Evolutionary conservation across 2,329 filamentous ascomycete species (phyloP).

Genomic region (Dactylellina parvicollis): DNA sequence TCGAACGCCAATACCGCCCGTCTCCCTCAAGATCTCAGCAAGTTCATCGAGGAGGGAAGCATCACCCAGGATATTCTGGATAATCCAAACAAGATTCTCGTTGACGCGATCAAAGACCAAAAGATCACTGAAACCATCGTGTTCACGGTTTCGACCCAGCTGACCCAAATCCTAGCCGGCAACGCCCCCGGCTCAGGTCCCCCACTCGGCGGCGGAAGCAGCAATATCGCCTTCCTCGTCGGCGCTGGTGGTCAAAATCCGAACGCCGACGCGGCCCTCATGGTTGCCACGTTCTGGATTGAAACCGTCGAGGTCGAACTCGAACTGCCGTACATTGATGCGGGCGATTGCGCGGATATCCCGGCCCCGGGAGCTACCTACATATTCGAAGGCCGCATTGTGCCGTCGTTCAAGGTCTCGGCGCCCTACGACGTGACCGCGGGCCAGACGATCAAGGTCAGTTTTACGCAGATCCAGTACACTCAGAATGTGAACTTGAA

Average conservation of each 20-base stretch:
- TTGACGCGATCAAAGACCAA: conserved; percentile 59
- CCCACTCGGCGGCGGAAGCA: conserved; percentile 59
- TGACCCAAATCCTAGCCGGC: conserved; percentile 57
- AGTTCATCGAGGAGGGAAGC: conserved; percentile 58
- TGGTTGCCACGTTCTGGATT: conserved; percentile 60
- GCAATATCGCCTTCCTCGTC: conserved; percentile 59
- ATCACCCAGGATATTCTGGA: conserved; percentile 60
- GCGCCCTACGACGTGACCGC: conserved; percentile 52
- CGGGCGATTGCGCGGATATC: conserved; percentile 27
- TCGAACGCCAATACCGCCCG: conserved; percentile 55
- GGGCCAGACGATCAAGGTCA: conserved; percentile 54
- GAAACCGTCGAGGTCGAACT: conserved; percentile 58
- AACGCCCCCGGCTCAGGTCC: conserved; percentile 40
- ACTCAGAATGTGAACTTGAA: conserved; percentile 60
- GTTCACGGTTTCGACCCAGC: conserved; percentile 55
- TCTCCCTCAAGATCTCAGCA: conserved; percentile 59
- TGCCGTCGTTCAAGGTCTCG: conserved; percentile 52
- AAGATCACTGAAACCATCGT: conserved; percentile 59
- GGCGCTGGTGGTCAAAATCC: conserved; percentile 54
- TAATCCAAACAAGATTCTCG: conserved; percentile 59
- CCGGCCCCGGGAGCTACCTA: neutral
- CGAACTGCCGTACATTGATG: conserved; percentile 53
- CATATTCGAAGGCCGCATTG: conserved; percentile 23
- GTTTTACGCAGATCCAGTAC: conserved; percentile 61
- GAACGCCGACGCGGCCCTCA: conserved; percentile 58